Evolutionary conservation across 2,329 filamentous ascomycete species (phyloP).

Genomic region (Neonectria magnoliae): DNA sequence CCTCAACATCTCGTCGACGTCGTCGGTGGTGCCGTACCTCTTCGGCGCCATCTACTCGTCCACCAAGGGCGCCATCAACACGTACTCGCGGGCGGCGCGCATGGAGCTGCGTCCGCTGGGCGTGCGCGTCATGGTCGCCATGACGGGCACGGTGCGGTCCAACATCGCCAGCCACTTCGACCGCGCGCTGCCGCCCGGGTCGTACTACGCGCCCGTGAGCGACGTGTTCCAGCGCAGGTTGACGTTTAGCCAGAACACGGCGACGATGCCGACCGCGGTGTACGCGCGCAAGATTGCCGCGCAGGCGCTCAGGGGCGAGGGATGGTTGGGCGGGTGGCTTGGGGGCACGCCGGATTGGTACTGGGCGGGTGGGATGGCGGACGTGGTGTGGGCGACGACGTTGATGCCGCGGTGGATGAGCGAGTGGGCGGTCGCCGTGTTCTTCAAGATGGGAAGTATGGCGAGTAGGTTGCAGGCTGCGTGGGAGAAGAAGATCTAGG

Average conservation of each 20-base stretch:
- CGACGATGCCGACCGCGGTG: conserved; percentile 55
- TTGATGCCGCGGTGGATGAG: conserved; percentile 42
- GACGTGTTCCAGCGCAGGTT: conserved; percentile 59
- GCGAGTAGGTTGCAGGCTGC: conserved; percentile 38
- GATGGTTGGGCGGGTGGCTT: conserved; percentile 47
- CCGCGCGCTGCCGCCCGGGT: conserved; percentile 55
- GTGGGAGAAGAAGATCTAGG: conserved; percentile 32
- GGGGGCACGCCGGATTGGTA: conserved; percentile 48
- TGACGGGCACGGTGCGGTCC: conserved; percentile 63
- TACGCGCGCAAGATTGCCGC: conserved; percentile 57
- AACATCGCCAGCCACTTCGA: conserved; percentile 57
- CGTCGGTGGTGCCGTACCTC: conserved; percentile 61
- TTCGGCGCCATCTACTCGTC: conserved; percentile 65
- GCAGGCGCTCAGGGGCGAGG: conserved; percentile 53
- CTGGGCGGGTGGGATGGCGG: conserved; percentile 48
- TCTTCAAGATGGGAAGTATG: conserved; percentile 44
- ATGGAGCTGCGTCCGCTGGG: conserved; percentile 63
- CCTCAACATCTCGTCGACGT: conserved; percentile 65
- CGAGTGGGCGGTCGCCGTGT: conserved; percentile 42
- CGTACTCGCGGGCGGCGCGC: conserved; percentile 64
- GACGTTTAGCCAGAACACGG: conserved; percentile 59
- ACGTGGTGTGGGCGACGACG: conserved; percentile 40
- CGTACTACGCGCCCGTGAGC: conserved; percentile 58
- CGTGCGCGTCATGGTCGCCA: conserved; percentile 66
- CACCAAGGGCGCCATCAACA: conserved; percentile 64